Evolutionary conservation across 2,329 filamentous ascomycete species (phyloP), one percentile per base, ranked within the genome.

Genomic region (Talaromyces sp.): DNA sequence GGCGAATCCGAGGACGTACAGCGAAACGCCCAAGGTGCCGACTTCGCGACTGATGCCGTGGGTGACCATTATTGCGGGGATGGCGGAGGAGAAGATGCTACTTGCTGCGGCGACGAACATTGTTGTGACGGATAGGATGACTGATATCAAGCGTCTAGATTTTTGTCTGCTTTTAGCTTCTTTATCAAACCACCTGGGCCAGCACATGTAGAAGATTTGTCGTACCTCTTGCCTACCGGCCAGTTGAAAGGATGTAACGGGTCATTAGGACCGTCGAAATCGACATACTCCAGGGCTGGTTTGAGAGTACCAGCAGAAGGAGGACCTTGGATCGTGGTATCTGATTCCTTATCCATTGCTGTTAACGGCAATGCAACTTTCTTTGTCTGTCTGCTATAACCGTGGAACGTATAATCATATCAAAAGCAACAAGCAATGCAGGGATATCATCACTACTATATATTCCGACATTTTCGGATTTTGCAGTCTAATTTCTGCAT

Each of bases 1-100:
- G 25, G 78, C 80, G 62, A 84, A 86, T 1, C 83, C 83, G 0
- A 87, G 70, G 2, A 87, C 71, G 66, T 84, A 87, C 57, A 87
- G 84, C 58, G 80, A 84, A 35, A 85, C 82, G 17, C 81, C 79
- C 65, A 85, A 79, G 8, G 81, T 73, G 8, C 72, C 77, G 2
- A 81, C 64, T 7, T 78, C 78, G 2, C 67, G 62, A 58, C 74
- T 75, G 31, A 81, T 71, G 33, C 52, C 39, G 35, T 57, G 51
- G 9, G 41, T 37, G 15, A 22, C 50, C 58, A 60, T 60, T 33
- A 60, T 50, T 11, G 51, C 39, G 7, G 57, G 57, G 25, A 58
- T 58, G 17, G 57, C 57, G 19, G 40, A 25, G 15, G 57, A 33
- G 41, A 58, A 58, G 25, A 58, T 58, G 31, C 51, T 40, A 15